A percentile compares a stretch with the other conserved stretches of the same genome.
Evolutionary conservation across 371 early-diverging fungal genomes (phyloP).

Genomic region (Mortierella sp.): DNA sequence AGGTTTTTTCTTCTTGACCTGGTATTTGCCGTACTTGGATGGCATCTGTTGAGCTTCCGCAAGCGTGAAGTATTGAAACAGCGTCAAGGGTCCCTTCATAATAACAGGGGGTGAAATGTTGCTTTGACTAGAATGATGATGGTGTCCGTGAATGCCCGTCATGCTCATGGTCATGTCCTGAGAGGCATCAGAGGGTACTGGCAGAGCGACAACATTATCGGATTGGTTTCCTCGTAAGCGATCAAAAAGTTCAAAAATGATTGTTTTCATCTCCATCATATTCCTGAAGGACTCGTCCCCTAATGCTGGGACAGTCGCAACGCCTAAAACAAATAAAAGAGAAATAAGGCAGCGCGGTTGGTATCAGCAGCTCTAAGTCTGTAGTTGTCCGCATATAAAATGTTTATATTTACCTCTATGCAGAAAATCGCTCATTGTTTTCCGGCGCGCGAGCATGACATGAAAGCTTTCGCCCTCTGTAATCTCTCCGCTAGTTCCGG

Average conservation of each 20-base stretch:
- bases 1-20: constrained; percentile 71
- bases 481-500: constrained; percentile 62
- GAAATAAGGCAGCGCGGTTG: neutral
- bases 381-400: too few species aligned
- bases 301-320: constrained; percentile 61
- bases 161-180: constrained; percentile 54
- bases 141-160: constrained; percentile 53
- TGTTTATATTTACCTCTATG: constrained; percentile 58
- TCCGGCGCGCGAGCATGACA: constrained; percentile 62
- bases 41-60: constrained; percentile 68
- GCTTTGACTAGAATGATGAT: constrained; percentile 62
- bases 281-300: constrained; percentile 55
- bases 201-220: constrained; percentile 42
- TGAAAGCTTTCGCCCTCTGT: constrained; percentile 65
- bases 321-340: constrained; percentile 26
- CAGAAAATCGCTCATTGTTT: constrained; percentile 60
- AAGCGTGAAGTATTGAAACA: constrained; percentile 34
- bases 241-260: constrained; percentile 61
- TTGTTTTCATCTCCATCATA: constrained; percentile 61
- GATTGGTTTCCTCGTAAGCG: constrained; percentile 41
- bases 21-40: constrained; percentile 74
- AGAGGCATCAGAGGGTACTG: constrained; percentile 51
- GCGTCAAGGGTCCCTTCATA: constrained; percentile 40
- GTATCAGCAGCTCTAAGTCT: neutral
- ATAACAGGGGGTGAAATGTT: constrained; percentile 62